Conservation (phyloP, 2,329 filamentous ascomycete genomes). For the Penicillium italicum region DNA sequence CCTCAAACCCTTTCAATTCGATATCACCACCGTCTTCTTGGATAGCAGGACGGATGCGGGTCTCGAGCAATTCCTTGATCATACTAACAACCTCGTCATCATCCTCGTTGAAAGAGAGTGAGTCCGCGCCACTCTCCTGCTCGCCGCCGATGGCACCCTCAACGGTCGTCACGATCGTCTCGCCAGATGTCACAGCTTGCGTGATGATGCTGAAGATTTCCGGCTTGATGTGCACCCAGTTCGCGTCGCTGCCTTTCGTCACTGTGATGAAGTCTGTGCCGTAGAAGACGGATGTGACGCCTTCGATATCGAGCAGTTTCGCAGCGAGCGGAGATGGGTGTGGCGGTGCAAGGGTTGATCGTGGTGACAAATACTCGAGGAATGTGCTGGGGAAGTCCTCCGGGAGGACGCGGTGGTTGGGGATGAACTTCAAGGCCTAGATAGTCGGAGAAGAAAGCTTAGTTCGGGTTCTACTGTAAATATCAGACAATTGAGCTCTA, state of each 20-base stretch:
- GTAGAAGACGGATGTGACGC: slow-evolving; percentile 92
- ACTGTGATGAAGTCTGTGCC: slow-evolving; percentile 95
- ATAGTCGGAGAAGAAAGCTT: background rate
- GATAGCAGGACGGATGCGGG: slow-evolving; percentile 88
- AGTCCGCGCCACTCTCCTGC: slow-evolving; percentile 59
- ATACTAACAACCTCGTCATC: slow-evolving; percentile 94
- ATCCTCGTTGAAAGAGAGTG: slow-evolving; percentile 77
- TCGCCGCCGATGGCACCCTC: slow-evolving; percentile 56
- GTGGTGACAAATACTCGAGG: slow-evolving; percentile 86
- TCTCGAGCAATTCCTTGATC: slow-evolving; percentile 98
- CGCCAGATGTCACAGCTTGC: slow-evolving; percentile 80
- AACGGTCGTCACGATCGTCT: slow-evolving; percentile 70
- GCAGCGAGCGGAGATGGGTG: slow-evolving; percentile 88
- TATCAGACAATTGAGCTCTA: background rate
- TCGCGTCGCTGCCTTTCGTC: slow-evolving; percentile 79
- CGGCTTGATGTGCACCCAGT: slow-evolving; percentile 92
- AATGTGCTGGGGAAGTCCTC: slow-evolving; percentile 68
- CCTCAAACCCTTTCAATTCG: slow-evolving; percentile 84
- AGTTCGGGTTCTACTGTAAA: background rate
- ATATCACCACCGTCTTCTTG: slow-evolving; percentile 98
- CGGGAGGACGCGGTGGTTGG: slow-evolving; percentile 82
- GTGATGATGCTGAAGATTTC: slow-evolving; percentile 95
- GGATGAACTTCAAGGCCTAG: slow-evolving; percentile 82
- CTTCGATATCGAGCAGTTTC: slow-evolving; percentile 87
- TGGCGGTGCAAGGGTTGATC: slow-evolving; percentile 81